Evolutionary conservation across 148 eudicot species (phyloP), one percentile per base, ranked within the genome.

Genomic region (Amaranthus palmeri): DNA sequence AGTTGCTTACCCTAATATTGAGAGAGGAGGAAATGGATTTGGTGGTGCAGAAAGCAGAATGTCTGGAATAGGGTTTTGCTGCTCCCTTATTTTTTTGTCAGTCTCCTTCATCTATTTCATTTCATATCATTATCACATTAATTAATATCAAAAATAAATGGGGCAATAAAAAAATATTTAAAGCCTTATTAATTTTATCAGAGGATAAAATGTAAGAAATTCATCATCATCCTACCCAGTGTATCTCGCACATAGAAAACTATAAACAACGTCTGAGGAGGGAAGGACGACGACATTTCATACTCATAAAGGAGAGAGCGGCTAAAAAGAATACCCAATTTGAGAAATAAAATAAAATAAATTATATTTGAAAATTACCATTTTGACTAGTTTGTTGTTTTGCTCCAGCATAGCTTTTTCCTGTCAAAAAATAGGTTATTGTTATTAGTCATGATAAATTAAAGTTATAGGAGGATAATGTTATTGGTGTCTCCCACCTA

Each of bases 321-420:
- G n/a, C n/a, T n/a, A n/a, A n/a, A n/a, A n/a, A n/a, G n/a, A n/a
- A n/a, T n/a, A n/a, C n/a, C n/a, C n/a, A n/a, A n/a, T n/a, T n/a
- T n/a, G n/a, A n/a, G n/a, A 43, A 48, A 0, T 3, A 0, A 17
- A 69, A 56, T 3, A 9, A 25, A 10, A 44, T 2, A 41, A 10
- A 45, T 15, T 43, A 56, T 2, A 7, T 42, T 11, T 6, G 0
- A 58, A 15, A 11, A 25, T 4, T 72, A 87, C 96, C 96, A 81
- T 68, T 76, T 84, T 90, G 9, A 75, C 57, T 43, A 90, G 74
- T 62, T 42, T 50, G 52, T 84, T 84, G 76, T 87, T 90, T 66
- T 87, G 86, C 68, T 86, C 90, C 69, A 78, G 86, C 74, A 90
- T 72, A 41, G 77, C 73, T 78, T 75, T 83, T 71, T 78, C 92